Conservation (phyloP, 164 flowering plant genomes). For the Umbilicus rupestris region DNA sequence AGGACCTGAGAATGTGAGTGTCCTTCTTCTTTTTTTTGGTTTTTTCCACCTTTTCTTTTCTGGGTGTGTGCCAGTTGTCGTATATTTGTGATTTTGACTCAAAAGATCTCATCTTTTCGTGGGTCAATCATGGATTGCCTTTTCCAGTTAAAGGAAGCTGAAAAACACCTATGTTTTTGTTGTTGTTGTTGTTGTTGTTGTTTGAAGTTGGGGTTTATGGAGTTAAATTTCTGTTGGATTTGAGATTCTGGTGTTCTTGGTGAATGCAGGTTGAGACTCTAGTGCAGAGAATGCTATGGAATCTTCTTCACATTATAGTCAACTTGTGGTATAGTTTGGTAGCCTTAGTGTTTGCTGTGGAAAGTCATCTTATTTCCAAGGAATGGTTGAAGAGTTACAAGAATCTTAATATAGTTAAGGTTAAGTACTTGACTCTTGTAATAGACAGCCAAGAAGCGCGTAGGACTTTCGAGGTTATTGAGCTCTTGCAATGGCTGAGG, state of each 20-base stretch:
- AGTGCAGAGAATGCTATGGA: constrained; percentile 39
- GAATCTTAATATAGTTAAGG: constrained; percentile 33
- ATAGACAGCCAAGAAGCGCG: constrained; percentile 80
- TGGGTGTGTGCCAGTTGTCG: too few relatives aligned
- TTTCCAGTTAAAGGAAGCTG: too few relatives aligned
- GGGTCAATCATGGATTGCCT: too few relatives aligned
- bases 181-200: too few relatives aligned
- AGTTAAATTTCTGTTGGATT: not conserved
- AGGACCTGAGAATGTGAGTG: too few relatives aligned
- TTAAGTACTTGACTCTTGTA: constrained; percentile 68
- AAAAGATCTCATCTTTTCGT: too few relatives aligned
- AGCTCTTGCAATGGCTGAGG: constrained; percentile 61
- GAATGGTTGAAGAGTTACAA: constrained; percentile 35
- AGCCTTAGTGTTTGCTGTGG: constrained; percentile 19
- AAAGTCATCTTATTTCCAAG: constrained; percentile 46
- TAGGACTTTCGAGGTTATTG: constrained; percentile 35
- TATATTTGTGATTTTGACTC: too few relatives aligned
- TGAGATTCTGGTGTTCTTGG: not conserved
- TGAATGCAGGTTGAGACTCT: constrained; percentile 13
- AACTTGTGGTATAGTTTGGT: constrained; percentile 27
- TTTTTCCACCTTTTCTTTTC: too few relatives aligned
- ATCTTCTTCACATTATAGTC: constrained; percentile 41
- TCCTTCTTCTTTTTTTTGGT: too few relatives aligned
- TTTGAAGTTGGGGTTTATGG: not conserved
- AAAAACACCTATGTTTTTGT: too few relatives aligned